phyloP scores from a whole-genome alignment of 164 flowering plant species.

The Magnolia changhungtana region DNA sequence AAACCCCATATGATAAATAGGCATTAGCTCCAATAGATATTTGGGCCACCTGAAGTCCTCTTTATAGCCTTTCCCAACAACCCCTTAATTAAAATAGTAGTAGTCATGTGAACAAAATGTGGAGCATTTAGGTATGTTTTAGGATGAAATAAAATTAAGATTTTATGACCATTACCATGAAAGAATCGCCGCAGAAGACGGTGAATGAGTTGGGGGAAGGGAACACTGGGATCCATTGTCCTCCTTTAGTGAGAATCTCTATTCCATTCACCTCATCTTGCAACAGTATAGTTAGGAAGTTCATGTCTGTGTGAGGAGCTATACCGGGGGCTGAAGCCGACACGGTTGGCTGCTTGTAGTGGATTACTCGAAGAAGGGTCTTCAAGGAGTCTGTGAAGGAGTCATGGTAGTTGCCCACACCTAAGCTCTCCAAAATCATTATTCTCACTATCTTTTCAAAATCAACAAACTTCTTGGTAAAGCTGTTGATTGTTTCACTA shows the following conservation, averaged over 20 bases:
- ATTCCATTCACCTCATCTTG: neutral
- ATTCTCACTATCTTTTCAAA: neutral
- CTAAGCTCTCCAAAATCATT: neutral
- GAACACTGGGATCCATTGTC: neutral
- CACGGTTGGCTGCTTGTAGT: neutral
- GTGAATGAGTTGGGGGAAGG: neutral
- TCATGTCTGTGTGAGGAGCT: neutral
- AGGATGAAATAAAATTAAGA: neutral
- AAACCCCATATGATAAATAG: neutral
- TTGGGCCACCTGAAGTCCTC: neutral
- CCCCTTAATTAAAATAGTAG: neutral
- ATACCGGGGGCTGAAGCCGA: neutral
- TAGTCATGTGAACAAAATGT: neutral
- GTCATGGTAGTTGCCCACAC: too few species aligned
- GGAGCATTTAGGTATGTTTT: neutral
- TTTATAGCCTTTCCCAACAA: neutral
- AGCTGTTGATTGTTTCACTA: conserved; percentile 1
- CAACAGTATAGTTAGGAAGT: neutral
- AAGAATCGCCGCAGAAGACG: neutral
- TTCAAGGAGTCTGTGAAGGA: neutral
- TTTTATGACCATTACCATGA: neutral
- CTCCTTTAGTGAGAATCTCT: neutral
- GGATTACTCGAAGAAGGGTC: neutral
- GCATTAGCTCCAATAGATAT: neutral
- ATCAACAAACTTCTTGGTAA: neutral